Evolutionary conservation across 2,329 filamentous ascomycete species (phyloP), one percentile per base, ranked within the genome.

Genomic region (Zarea fungicola): DNA sequence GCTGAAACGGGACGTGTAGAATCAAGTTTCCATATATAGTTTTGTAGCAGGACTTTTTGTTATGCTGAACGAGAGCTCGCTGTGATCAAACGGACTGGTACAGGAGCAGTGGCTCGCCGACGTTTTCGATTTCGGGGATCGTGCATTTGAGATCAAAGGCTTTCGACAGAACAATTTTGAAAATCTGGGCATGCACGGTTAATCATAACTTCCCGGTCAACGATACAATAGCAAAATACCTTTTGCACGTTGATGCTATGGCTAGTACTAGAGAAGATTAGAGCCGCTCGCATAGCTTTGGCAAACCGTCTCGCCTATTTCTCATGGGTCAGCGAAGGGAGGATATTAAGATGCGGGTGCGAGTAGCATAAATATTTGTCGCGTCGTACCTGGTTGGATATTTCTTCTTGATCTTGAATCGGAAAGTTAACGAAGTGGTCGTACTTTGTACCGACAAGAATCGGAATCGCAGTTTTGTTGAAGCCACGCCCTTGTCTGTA

Each of bases 361-460:
- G 8, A n/a, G n/a, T n/a, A n/a, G n/a, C n/a, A n/a, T n/a, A n/a
- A n/a, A n/a, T n/a, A 25, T n/a, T 10, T 25, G 25, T 26, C 26
- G 18, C 23, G 22, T 49, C 68, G 11, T 71, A 93, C 90, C 79
- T 96, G 92, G 62, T 93, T 91, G 13, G 90, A 96, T 54, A 99
- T 99, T 70, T 99, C 93, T 67, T 99, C 93, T 66, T 99, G 93
- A 64, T 99, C 93, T 65, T 97, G 92, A 35, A 88, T 81, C 1
- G 93, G 91, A 62, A 99, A 96, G 71, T 97, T 99, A 69, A 99
- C 92, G 72, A 99, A 99, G 65, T 97, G 93, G 62, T 99, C 93
- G 67, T 97, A 99, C 69, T 99, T 99, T 29, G 93, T 99, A 52
- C 93, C 93, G 16, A 99, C 89, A 21, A 99, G 71, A 62, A 99